Percentiles rank a stretch among this genome's conserved stretches.
Conservation (phyloP, 106 monocot genomes). For the Acanthochlamys bracteata region DNA sequence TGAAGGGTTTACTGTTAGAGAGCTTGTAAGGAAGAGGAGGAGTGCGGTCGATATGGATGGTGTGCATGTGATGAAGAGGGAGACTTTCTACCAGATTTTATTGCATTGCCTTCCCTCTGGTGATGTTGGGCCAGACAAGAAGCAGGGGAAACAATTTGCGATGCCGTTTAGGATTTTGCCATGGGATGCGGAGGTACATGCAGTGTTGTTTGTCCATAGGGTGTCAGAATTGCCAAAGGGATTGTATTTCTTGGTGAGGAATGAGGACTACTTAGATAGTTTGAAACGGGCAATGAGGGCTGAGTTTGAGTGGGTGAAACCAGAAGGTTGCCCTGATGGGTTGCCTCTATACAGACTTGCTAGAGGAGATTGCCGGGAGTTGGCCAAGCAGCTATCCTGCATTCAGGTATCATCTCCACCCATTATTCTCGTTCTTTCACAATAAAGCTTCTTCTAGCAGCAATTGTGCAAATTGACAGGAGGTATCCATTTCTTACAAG, state of each 20-base stretch:
- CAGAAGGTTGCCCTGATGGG: conserved; percentile 70
- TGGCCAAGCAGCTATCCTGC: conserved; percentile 75
- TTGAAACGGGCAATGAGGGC: conserved; percentile 65
- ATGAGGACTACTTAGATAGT: conserved; percentile 75
- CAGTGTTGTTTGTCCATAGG: conserved; percentile 84
- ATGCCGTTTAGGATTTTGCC: conserved; percentile 76
- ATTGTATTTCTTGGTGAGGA: conserved; percentile 90
- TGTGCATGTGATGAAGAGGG: conserved; percentile 54
- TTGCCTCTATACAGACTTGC: conserved; percentile 80
- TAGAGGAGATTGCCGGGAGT: conserved; percentile 42
- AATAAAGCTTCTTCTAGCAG: no score
- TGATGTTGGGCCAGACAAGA: conserved; percentile 33
- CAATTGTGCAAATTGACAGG: no score
- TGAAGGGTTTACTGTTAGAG: conserved; percentile 41
- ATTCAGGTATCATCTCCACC: conserved; percentile 54
- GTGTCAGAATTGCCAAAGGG: conserved; percentile 56
- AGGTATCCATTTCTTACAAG: no score
- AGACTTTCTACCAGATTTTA: conserved; percentile 88
- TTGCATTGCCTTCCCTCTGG: conserved; percentile 92
- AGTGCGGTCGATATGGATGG: conserved; percentile 98
- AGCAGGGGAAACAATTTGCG: conserved; percentile 62
- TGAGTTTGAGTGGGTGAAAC: conserved; percentile 86
- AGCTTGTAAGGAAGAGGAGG: conserved; percentile 71
- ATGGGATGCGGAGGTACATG: conserved; percentile 93
- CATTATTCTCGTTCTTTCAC: no score